Evolutionary conservation across 148 eudicot genomes (phyloP).

Genomic region (Vaccinium vitisidaea): DNA sequence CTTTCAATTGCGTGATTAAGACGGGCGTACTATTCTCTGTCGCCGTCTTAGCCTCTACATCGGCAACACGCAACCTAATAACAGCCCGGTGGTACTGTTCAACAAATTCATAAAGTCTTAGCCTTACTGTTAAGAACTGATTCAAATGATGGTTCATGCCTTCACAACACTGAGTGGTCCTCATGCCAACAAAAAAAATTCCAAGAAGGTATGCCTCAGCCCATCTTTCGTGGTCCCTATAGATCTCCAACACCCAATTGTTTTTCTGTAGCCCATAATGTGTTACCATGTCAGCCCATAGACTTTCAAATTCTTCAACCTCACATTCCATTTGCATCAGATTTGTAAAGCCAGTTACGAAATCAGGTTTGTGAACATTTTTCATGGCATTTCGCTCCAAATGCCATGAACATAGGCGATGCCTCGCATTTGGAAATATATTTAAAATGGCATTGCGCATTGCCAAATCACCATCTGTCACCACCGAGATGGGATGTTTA

Average conservation of each 20-base stretch:
- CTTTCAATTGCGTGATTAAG: too few relatives aligned
- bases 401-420: not conserved
- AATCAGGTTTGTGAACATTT: not conserved
- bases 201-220: not conserved
- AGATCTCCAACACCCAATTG: not conserved
- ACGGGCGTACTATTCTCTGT: not conserved
- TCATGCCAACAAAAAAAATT: not conserved
- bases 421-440: not conserved
- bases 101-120: not conserved
- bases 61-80: too few relatives aligned
- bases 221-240: not conserved
- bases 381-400: not conserved
- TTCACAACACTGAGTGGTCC: too few relatives aligned
- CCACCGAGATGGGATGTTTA: too few relatives aligned
- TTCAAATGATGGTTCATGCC: too few relatives aligned
- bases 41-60: not conserved
- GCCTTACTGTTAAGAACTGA: not conserved
- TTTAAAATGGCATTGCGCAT: too few relatives aligned
- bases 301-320: not conserved
- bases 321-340: not conserved
- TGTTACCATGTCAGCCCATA: not conserved
- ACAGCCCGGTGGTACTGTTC: not conserved
- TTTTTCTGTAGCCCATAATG: not conserved
- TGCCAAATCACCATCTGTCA: not conserved
- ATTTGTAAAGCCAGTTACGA: not conserved